These are phyloP conservation scores for Fraxinus albicans DNA, from an alignment of 305 asterid species.

Conservation along the genomic window DNA sequence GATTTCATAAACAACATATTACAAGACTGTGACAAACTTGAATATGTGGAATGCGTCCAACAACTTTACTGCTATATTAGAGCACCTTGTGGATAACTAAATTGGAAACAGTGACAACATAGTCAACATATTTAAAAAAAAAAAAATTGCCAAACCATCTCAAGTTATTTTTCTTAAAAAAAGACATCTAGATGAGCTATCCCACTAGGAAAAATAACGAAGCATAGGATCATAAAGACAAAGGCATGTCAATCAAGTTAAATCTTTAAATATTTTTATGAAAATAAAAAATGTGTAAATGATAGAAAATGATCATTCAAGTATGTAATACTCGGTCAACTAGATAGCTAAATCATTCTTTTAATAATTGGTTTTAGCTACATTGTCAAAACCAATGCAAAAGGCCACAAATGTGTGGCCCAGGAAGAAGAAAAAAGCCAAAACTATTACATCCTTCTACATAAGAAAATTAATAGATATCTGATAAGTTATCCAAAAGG, in stretches of 20 bases:
- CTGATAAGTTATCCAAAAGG: background rate
- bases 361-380: background rate
- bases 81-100: background rate
- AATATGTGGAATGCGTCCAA: background rate
- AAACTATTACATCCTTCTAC: background rate
- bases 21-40: background rate
- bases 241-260: background rate
- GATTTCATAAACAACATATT: background rate
- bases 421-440: background rate
- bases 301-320: background rate
- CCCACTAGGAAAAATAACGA: background rate
- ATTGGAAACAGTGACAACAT: no score
- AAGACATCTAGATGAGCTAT: background rate
- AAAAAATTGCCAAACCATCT: background rate
- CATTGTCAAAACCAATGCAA: background rate
- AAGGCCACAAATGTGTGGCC: background rate
- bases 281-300: background rate
- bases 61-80: background rate
- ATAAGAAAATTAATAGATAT: background rate
- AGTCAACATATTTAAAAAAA: background rate
- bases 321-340: background rate
- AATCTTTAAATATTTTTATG: background rate
- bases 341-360: background rate
- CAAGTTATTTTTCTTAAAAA: background rate
- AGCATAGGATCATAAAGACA: background rate